Base-by-base conservation (phyloP, 768 basidiomycete species). In the Roridomyces roridus region DNA sequence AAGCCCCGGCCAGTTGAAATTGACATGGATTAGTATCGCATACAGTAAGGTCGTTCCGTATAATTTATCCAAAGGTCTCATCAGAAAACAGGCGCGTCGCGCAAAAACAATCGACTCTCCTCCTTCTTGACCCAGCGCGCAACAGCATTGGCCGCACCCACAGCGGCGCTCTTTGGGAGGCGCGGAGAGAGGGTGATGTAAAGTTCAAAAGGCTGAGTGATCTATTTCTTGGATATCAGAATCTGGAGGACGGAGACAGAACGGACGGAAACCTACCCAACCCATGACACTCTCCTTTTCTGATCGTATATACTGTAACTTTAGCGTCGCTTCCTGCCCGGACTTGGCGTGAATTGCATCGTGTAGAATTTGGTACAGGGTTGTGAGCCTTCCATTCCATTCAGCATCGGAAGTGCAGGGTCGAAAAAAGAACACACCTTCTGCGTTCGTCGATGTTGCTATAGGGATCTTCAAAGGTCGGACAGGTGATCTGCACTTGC, bases 321-420 rank as follows among this genome's bases (percentile, higher is more conserved):
- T 96, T 59, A 96, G 77, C 1, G 89, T 81, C 2, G 83, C 83
- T 49, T 85, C 85, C 65, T 94, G 92, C 1, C 91, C 89, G 0
- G 94, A 94, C 64, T 91, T 91, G 8, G 90, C 91, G 67, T 98
- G 96, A 17, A 99, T 88, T 0, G 87, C 84, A 64, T 98, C 95
- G 65, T 96, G 89, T 5, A 97, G 70, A 6, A 76, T 83, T 72
- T 98, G 94, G 70, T 99, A 99, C 28, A 95, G 73, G 2, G 92
- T 95, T 10, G 90, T 78, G 20, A 98, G 71, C 51, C 95, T 96
- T 54, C 24, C 18, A 37, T 18, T 3, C 21, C 28, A 63, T 51
- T 35, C 49, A 53, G 39, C 28, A n/a, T n/a, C 25, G 34, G 1
- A 18, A 12, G 18, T 7, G 46, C 14, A 6, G 7, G 10, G 18